Base-by-base conservation (phyloP, 139 green algal genomes). In the Chlamydomonas asymmetrica region DNA sequence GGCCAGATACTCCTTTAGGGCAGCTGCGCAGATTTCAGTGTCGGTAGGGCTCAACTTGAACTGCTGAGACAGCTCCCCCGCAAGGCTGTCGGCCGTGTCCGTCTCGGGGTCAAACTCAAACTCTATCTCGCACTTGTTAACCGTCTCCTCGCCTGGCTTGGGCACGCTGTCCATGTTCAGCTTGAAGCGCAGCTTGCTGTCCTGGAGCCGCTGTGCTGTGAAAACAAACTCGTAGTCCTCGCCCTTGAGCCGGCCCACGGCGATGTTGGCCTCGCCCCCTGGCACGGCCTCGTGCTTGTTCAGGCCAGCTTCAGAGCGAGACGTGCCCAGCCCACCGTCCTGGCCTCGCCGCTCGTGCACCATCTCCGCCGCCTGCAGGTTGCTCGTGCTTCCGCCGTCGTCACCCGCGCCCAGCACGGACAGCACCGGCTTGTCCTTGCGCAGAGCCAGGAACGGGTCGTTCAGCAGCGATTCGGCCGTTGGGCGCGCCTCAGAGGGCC, bases 221-320 rank as follows among this genome's bases (percentile, higher is more conserved):
- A 97, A 97, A 76, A 92, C 85, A 77, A 97, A 97, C 76, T 89
- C 90, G 80, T 95, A 96, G 87, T 97, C 94, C 83, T 97, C 93
- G 5, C 93, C 93, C 2, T 90, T 80, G 52, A 97, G 87, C 63
- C 89, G 92, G 31, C 92, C 90, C 6, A 91, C 88, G 2, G 88
- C 86, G 57, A 91, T 91, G 43, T 5, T 52, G 4, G 66, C 66
- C 66, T 69, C 71, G 59, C 71, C 71, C 0, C 56, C 29, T 7
- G 54, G 54, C 25, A 57, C 69, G 20, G 67, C 57, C 38, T 27
- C n/a, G 50, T 74, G 35, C 59, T 71, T 59, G 13, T 66, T 27
- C 41, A 25, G 48, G 49, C 50, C 27, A 22, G 45, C 45, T n/a
- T n/a, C n/a, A n/a, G n/a, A n/a, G n/a, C n/a, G n/a, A n/a, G n/a